Conservation (phyloP, 495 filamentous ascomycete species). For the Trichoderma gamsii region DNA sequence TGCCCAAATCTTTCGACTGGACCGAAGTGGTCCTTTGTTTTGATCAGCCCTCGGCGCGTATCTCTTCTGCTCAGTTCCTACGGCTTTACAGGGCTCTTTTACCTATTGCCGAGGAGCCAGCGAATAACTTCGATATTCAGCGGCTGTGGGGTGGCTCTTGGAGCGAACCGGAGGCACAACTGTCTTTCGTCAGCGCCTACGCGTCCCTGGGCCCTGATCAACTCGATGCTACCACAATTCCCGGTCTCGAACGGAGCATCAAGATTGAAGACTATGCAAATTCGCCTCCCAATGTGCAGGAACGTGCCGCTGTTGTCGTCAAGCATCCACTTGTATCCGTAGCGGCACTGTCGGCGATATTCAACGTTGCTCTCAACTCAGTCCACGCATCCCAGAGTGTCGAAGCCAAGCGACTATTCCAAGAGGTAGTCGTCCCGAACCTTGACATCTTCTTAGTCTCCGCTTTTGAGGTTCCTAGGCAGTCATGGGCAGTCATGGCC, state of each 20-base stretch:
- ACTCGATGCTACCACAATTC: constrained; percentile 76
- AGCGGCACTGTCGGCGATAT: constrained; percentile 75
- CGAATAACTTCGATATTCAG: constrained; percentile 61
- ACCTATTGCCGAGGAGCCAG: constrained; percentile 55
- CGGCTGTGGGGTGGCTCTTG: constrained; percentile 87
- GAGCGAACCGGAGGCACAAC: constrained; percentile 76
- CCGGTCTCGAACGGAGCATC: constrained; percentile 71
- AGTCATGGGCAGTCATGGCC: constrained; percentile 51
- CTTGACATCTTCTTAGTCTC: constrained; percentile 74
- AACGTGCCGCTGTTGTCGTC: constrained; percentile 66
- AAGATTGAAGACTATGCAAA: constrained; percentile 67
- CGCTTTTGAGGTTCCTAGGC: constrained; percentile 53
- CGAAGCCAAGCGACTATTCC: constrained; percentile 61
- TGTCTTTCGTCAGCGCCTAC: constrained; percentile 84
- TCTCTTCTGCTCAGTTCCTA: constrained; percentile 74
- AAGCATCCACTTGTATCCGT: constrained; percentile 83
- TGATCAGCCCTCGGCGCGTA: constrained; percentile 69
- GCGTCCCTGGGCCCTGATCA: constrained; percentile 61
- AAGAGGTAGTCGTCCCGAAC: constrained; percentile 61
- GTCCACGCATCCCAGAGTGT: constrained; percentile 56
- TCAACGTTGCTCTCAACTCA: constrained; percentile 66
- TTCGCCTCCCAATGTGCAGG: constrained; percentile 61
- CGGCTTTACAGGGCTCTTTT: constrained; percentile 70
- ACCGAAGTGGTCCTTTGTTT: constrained; percentile 71
- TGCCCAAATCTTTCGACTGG: constrained; percentile 67